Base-by-base conservation (phyloP, 2,329 filamentous ascomycete species). In the Plenodomus lindquistii region DNA sequence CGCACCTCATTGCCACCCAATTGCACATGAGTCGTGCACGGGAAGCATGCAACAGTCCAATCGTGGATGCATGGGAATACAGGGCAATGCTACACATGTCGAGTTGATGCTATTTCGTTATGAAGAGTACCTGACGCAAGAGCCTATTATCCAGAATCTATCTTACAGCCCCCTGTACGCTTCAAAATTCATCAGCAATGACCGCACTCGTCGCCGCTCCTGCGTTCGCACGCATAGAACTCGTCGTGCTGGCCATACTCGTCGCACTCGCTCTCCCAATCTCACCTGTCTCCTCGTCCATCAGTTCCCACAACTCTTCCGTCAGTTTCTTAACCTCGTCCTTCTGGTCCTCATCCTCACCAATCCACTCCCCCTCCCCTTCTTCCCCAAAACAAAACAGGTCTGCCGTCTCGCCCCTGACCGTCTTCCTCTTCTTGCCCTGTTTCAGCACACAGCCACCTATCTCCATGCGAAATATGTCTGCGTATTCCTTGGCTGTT, bases 301-400 rank as follows among this genome's bases (percentile, higher is more conserved):
- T 17, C 36, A 24, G 16, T 35, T 31, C 15, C 4, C 4, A 8
- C 27, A 31, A 31, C 27, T 31, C 27, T 4, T 8, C 11, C 27
- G 31, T 39, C 36, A 36, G 4, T 36, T 44, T 46, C 35, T 38
- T 13, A 16, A 40, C 17, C 13, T 20, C 38, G 27, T 48, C 48
- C 2, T 52, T 44, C 19, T 43, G 40, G 18, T 42, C 29, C 1
- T 27, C 31, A n/a, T 31, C 41, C 18, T 69, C 63, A 8, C 66
- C 59, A 37, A 63, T 63, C 61, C 65, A 71, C 11, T 68, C 69
- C 7, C 56, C 54, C 31, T 57, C 58, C 2, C 58, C 60, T 41
- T 70, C 72, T 13, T 74, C 72, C 20, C 71, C 67, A 41, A 77
- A 73, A 62, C 88, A 92, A 66, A 92, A 92, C 40, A 91, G 70